Base-by-base conservation (phyloP, 345 rosid species). In the Psidium friedrichsthalianum region DNA sequence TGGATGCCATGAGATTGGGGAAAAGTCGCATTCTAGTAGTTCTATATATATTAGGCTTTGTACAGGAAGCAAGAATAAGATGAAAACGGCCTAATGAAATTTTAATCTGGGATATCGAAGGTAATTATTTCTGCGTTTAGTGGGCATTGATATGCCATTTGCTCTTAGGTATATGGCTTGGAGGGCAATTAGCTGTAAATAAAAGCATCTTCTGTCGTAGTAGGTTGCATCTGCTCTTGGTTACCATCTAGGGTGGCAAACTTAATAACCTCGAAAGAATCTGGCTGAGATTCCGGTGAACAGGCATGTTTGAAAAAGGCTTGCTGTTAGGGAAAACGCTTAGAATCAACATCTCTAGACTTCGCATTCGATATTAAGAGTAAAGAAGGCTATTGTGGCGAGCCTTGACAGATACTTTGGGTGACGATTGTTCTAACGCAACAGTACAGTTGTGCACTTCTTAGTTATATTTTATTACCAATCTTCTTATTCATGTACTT, bases 1-100 rank as follows among this genome's bases (percentile, higher is more conserved):
- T 96, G 74, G 98, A 96, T 74, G 94, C 94, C 5, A 96, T 89
- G 95, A 84, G 51, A 96, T 96, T 86, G 99, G 98, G 56, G n/a
- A n/a, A n/a, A 91, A 91, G 89, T 88, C 93, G 27, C 98, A 95
- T 89, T 53, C 87, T 53, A n/a, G n/a, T 14, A 84, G 8, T 95
- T 83, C 87, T 97, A 96, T 87, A 84, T 93, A 69, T 89, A 94
- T 55, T 90, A 95, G 90, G 98, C 94, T 44, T 89, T 89, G 91
- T 95, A 92, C 56, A 88, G 96, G 99, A 97, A 86, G 93, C 92
- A 93, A 92, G 90, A 83, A 90, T 21, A 97, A 96, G 90, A 90
- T 91, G 84, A 97, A 92, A 93, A 90, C 90, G 29, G 95, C 98
- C 98, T 2, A 94, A 97, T 87, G 98, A 95, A 82, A 91, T 94